A percentile compares a stretch with the other conserved stretches of the same genome.
These are phyloP conservation scores for Salinomyces thailandicus DNA, from an alignment of 2,329 filamentous ascomycete genomes.

Conservation along the genomic window DNA sequence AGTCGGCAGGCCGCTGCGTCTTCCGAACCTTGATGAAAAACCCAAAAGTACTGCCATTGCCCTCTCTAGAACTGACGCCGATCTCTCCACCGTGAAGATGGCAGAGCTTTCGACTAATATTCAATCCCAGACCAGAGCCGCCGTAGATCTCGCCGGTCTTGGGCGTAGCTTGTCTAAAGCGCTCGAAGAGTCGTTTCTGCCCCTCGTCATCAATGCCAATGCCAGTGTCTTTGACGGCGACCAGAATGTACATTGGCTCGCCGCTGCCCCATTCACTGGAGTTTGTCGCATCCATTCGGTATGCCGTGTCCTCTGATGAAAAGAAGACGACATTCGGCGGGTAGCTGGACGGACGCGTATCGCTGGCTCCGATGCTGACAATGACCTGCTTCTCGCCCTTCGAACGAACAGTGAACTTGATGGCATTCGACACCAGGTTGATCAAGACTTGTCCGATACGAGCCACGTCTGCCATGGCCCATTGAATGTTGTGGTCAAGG, in stretches of 20 bases:
- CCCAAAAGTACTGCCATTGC: conserved; percentile 32
- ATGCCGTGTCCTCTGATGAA: conserved; percentile 24
- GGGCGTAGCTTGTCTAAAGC: conserved; percentile 29
- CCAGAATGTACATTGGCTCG: conserved; percentile 32
- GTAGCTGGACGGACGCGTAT: conserved; percentile 30
- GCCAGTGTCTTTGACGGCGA: conserved; percentile 35
- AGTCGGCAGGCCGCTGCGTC: conserved; percentile 7
- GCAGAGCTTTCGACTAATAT: conserved; percentile 36
- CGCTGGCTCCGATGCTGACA: conserved; percentile 17
- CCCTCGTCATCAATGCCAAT: conserved; percentile 33
- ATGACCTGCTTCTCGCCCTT: conserved; percentile 16
- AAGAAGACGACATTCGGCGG: conserved; percentile 38
- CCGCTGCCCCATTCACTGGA: conserved; percentile 33
- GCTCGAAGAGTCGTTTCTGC: conserved; percentile 33
- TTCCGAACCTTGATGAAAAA: conserved; percentile 31
- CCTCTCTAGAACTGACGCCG: conserved; percentile 30
- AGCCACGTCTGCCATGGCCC: conserved; percentile 21
- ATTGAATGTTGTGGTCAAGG: conserved; percentile 11
- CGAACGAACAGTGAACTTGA: conserved; percentile 24
- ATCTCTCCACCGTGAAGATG: conserved; percentile 37
- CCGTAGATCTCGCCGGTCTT: conserved; percentile 31
- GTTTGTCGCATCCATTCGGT: conserved; percentile 33
- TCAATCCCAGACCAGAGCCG: conserved; percentile 35
- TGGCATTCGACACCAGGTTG: conserved; percentile 23
- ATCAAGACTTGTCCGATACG: conserved; percentile 23